Evolutionary conservation across 257 asterid species (phyloP).

Genomic region (Capsicum chinense): DNA sequence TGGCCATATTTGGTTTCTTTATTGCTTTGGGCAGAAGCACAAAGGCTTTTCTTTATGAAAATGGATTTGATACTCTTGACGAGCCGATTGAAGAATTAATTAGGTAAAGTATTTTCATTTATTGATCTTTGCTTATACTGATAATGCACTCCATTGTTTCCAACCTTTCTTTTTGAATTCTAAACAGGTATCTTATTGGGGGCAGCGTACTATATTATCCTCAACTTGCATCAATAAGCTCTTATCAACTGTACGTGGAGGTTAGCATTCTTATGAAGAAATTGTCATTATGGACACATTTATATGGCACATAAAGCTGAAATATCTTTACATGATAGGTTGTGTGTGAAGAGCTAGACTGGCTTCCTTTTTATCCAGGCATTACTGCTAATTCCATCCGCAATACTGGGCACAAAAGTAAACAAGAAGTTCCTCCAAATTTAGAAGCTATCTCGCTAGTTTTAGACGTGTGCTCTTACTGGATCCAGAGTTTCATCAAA

Average conservation of each 20-base stretch:
- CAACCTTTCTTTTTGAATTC: conserved; percentile 20
- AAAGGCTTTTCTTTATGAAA: conserved; percentile 68
- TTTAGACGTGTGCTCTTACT: conserved; percentile 83
- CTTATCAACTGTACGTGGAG: conserved; percentile 99
- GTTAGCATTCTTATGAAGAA: conserved; percentile 60
- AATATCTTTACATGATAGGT: conserved; percentile 58
- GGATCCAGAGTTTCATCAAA: conserved; percentile 91
- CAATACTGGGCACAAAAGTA: conserved; percentile 58
- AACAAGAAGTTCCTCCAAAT: conserved; percentile 64
- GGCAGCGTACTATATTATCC: conserved; percentile 97
- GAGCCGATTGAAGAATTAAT: conserved; percentile 75
- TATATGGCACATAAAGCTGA: conserved; percentile 38
- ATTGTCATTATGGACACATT: conserved; percentile 28
- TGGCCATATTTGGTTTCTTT: conserved; percentile 96
- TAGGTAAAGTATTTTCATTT: conserved; percentile 53
- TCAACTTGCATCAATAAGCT: conserved; percentile 92
- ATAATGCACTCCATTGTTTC: background rate
- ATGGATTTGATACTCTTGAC: conserved; percentile 67
- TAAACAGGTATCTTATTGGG: conserved; percentile 84
- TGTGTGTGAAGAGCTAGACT: conserved; percentile 97
- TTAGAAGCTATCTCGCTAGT: conserved; percentile 77
- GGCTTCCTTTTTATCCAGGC: conserved; percentile 98
- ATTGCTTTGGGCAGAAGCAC: conserved; percentile 95
- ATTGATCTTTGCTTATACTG: background rate
- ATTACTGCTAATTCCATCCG: conserved; percentile 51